phyloP scores from a whole-genome alignment of 1,284 basidiomycete genomes.

The Meripilus lineatus region DNA sequence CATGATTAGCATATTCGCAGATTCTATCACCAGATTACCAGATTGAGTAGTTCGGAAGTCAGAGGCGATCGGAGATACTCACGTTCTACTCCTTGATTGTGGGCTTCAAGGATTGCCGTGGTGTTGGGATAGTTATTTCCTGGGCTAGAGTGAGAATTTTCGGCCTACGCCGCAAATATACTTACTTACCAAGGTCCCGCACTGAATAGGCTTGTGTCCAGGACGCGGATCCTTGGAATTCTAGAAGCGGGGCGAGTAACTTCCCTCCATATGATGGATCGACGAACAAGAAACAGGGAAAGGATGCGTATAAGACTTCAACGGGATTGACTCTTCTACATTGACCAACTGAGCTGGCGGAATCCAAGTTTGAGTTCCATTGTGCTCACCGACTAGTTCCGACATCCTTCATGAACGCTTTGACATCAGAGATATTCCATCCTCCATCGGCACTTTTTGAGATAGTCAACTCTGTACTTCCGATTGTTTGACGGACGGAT shows the following conservation, averaged over 20 bases:
- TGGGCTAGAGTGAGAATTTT: too few relatives aligned
- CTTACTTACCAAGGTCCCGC: constrained; percentile 32
- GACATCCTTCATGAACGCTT: too few relatives aligned
- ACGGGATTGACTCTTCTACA: constrained; percentile 42
- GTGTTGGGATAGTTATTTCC: constrained; percentile 44
- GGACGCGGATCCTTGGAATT: constrained; percentile 28
- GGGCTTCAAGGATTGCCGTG: too few relatives aligned
- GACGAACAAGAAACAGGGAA: constrained; percentile 40
- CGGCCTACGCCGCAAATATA: neutral
- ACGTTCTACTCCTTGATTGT: constrained; percentile 67
- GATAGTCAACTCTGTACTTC: constrained; percentile 29
- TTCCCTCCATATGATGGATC: constrained; percentile 34
- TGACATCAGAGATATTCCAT: constrained; percentile 31
- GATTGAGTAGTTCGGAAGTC: neutral
- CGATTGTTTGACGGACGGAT: constrained; percentile 35
- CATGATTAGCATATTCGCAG: constrained; percentile 76
- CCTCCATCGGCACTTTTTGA: constrained; percentile 24
- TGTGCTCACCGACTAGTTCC: constrained; percentile 16
- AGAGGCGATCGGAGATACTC: constrained; percentile 22
- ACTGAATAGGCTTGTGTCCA: constrained; percentile 30
- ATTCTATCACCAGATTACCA: too few relatives aligned
- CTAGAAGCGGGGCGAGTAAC: constrained; percentile 38
- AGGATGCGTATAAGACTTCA: constrained; percentile 40
- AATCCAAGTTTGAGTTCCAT: neutral
- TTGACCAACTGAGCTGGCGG: constrained; percentile 38